A percentile compares a stretch with the other conserved stretches of the same genome.
Conservation (phyloP, 352 stramenopile species). For the Peronospora destructor region DNA sequence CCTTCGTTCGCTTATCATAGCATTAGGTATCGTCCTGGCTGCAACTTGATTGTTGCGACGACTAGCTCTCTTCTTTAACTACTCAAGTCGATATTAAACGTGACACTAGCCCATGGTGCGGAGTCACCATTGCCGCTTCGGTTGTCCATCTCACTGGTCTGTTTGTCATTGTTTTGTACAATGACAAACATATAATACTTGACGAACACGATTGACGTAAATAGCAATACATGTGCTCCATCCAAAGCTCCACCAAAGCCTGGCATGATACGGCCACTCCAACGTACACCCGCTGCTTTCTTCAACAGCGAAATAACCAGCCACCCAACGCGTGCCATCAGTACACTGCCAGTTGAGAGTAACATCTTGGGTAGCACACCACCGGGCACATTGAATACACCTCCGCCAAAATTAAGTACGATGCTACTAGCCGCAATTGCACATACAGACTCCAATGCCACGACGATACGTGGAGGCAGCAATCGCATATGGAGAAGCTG, state of each 20-base stretch:
- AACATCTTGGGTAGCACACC: constrained; percentile 60
- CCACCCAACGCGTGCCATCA: constrained; percentile 87
- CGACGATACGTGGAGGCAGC: constrained; percentile 35
- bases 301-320: constrained; percentile 91
- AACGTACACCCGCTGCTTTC: constrained; percentile 87
- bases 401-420: constrained; percentile 31
- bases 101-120: constrained; percentile 21
- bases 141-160: constrained; percentile 9
- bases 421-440: constrained; percentile 34
- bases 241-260: constrained; percentile 91
- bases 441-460: constrained; percentile 37
- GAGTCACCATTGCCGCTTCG: constrained; percentile 17
- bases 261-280: constrained; percentile 88
- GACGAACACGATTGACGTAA: constrained; percentile 51
- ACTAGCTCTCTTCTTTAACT: constrained; percentile 2
- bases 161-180: too few relatives aligned
- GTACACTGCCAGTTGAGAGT: constrained; percentile 72
- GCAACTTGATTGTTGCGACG: neutral
- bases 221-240: constrained; percentile 87
- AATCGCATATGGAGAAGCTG: constrained; percentile 37
- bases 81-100: constrained; percentile 22
- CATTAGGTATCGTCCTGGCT: too few relatives aligned
- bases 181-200: constrained; percentile 43
- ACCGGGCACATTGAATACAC: constrained; percentile 26
- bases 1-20: too few relatives aligned